A percentile compares a stretch with the other conserved stretches of the same genome.
Conservation (phyloP, 2,329 filamentous ascomycete genomes). For the Botrytis elliptica region DNA sequence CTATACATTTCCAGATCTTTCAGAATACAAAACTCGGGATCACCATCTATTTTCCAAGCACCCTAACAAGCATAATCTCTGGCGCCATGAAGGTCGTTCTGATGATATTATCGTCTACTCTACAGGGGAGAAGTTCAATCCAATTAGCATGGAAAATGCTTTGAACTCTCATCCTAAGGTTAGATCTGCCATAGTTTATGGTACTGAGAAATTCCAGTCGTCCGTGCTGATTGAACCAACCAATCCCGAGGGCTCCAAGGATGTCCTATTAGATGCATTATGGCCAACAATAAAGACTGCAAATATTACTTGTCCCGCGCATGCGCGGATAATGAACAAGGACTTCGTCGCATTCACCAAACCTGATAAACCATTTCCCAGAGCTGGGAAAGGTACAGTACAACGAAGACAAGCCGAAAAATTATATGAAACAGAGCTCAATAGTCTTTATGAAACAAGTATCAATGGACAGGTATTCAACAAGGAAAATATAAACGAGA, state of each 20-base stretch:
- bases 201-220: slow-evolving; percentile 40
- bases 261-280: slow-evolving; percentile 10
- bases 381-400: slow-evolving; percentile 39
- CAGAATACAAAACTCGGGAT: slow-evolving; percentile 42
- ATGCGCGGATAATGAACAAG: slow-evolving; percentile 35
- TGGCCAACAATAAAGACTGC: slow-evolving; percentile 39
- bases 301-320: slow-evolving; percentile 35
- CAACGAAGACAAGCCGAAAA: slow-evolving; percentile 37
- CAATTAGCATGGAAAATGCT: slow-evolving; percentile 41
- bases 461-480: no score
- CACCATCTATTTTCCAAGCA: slow-evolving; percentile 42
- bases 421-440: slow-evolving; percentile 34
- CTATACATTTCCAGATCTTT: slow-evolving; percentile 39
- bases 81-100: slow-evolving; percentile 40
- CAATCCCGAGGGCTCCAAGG: not conserved
- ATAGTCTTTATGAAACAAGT: slow-evolving; percentile 28
- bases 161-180: slow-evolving; percentile 40
- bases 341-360: slow-evolving; percentile 36
- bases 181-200: slow-evolving; percentile 38
- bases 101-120: slow-evolving; percentile 46
- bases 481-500: not conserved
- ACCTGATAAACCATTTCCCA: slow-evolving; percentile 38
- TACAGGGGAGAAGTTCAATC: slow-evolving; percentile 47
- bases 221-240: slow-evolving; percentile 40
- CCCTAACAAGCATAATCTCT: slow-evolving; percentile 40